Conservation (phyloP, 768 basidiomycete genomes). For the Lactarius tabidus region DNA sequence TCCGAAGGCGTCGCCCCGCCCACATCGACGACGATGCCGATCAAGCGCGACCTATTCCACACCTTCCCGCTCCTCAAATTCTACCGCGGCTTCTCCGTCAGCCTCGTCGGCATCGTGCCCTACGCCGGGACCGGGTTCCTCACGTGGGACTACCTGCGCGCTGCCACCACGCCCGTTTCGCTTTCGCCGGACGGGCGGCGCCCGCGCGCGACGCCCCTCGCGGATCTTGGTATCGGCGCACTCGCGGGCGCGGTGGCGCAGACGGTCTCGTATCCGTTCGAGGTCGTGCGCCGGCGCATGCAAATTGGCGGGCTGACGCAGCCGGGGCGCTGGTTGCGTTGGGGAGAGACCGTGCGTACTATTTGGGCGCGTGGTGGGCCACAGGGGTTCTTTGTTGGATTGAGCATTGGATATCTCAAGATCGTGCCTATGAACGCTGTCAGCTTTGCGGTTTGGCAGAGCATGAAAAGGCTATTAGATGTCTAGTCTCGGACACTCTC, state of each 20-base stretch:
- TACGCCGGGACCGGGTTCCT: constrained; percentile 96
- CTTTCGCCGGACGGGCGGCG: constrained; percentile 32
- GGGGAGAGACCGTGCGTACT: constrained; percentile 65
- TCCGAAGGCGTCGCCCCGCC: constrained; percentile 46
- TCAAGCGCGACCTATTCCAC: constrained; percentile 38
- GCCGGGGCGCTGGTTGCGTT: constrained; percentile 73
- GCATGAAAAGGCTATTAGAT: constrained; percentile 40
- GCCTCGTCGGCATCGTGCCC: constrained; percentile 87
- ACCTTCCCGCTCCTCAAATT: constrained; percentile 80
- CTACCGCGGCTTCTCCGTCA: constrained; percentile 96
- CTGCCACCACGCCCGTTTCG: constrained; percentile 54
- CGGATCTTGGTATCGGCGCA: constrained; percentile 74
- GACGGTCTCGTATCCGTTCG: constrained; percentile 87
- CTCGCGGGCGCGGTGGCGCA: constrained; percentile 51
- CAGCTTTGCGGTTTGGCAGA: constrained; percentile 46
- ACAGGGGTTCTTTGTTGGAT: constrained; percentile 85
- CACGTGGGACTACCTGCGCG: constrained; percentile 77
- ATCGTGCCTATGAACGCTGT: constrained; percentile 95
- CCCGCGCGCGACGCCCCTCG: not conserved
- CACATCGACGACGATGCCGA: constrained; percentile 9
- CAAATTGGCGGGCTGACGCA: constrained; percentile 89
- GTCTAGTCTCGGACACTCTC: too few species aligned
- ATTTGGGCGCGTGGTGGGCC: constrained; percentile 70
- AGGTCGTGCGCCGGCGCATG: constrained; percentile 88
- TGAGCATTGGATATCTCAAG: constrained; percentile 91